Conservation (phyloP, 768 basidiomycete species). For the Mycena belliarum region DNA sequence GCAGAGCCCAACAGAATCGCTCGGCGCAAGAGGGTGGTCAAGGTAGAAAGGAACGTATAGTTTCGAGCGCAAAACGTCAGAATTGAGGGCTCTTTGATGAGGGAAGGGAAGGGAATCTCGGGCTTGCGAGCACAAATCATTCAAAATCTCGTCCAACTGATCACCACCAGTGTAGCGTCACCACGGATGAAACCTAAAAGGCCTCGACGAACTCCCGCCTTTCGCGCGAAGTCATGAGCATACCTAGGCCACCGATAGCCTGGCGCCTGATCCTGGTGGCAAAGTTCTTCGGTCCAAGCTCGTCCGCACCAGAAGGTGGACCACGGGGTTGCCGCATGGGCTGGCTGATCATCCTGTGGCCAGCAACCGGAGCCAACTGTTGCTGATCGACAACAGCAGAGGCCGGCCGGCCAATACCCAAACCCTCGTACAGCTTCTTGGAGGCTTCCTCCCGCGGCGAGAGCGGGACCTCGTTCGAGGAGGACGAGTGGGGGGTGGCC, state of each 20-base stretch:
- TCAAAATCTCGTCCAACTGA: constrained; percentile 12
- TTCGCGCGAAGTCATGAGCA: constrained; percentile 80
- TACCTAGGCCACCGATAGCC: constrained; percentile 80
- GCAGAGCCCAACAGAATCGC: neutral
- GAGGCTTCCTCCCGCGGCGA: constrained; percentile 86
- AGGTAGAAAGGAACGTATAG: constrained; percentile 23
- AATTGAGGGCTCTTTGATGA: constrained; percentile 12
- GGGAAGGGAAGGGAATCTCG: constrained; percentile 11
- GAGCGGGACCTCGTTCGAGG: constrained; percentile 62
- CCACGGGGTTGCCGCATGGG: constrained; percentile 85
- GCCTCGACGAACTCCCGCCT: constrained; percentile 74
- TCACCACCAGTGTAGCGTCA: neutral
- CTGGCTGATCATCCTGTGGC: constrained; percentile 65
- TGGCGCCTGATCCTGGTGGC: constrained; percentile 82
- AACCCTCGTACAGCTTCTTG: constrained; percentile 86
- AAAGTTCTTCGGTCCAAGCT: constrained; percentile 87
- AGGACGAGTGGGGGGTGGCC: constrained; percentile 73
- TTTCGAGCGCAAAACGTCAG: constrained; percentile 13
- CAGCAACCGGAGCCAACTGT: constrained; percentile 40
- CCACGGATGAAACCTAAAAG: constrained; percentile 42
- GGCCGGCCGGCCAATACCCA: constrained; percentile 77
- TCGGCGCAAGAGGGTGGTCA: constrained; percentile 14
- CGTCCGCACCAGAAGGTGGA: constrained; percentile 84
- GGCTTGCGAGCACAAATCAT: constrained; percentile 18
- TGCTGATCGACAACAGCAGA: constrained; percentile 46